Evolutionary conservation across 2,329 filamentous ascomycete genomes (phyloP).

Genomic region (Orbilia ellipsospora): DNA sequence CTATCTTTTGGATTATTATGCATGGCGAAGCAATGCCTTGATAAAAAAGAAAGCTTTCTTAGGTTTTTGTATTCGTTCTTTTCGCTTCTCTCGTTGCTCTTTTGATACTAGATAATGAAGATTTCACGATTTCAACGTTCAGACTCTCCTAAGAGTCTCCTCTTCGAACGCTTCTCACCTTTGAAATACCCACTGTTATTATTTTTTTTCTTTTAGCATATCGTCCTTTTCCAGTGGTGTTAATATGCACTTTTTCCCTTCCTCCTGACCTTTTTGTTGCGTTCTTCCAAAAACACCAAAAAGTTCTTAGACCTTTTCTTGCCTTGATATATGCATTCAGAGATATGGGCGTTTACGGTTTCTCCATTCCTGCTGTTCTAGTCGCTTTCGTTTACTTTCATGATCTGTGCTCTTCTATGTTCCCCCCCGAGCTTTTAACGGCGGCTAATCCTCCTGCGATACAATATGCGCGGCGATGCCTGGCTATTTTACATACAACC

Average conservation of each 20-base stretch:
- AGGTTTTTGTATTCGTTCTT: constrained; percentile 47
- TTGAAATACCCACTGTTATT: constrained; percentile 52
- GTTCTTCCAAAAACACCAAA: constrained; percentile 33
- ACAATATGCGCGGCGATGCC: constrained; percentile 11
- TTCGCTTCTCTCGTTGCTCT: constrained; percentile 21
- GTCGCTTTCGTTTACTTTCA: neutral
- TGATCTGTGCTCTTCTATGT: constrained; percentile 14
- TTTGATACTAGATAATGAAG: constrained; percentile 54
- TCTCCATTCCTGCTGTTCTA: constrained; percentile 13
- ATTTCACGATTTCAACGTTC: constrained; percentile 46
- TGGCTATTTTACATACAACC: constrained; percentile 18
- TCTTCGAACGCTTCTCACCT: constrained; percentile 36
- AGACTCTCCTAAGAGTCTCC: constrained; percentile 27
- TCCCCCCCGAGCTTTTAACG: neutral
- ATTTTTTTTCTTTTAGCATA: constrained; percentile 43
- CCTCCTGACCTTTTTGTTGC: constrained; percentile 9
- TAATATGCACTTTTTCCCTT: constrained; percentile 26
- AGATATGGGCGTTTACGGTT: constrained; percentile 53
- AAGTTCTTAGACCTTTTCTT: constrained; percentile 53
- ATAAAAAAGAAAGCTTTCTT: constrained; percentile 40
- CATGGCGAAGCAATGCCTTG: constrained; percentile 36
- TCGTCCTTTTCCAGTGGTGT: constrained; percentile 46
- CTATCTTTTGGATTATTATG: constrained; percentile 38
- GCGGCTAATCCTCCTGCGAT: constrained; percentile 9
- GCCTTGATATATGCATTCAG: constrained; percentile 50